phyloP scores from a whole-genome alignment of 2,329 filamentous ascomycete genomes.

The Furcasterigmium furcatum region DNA sequence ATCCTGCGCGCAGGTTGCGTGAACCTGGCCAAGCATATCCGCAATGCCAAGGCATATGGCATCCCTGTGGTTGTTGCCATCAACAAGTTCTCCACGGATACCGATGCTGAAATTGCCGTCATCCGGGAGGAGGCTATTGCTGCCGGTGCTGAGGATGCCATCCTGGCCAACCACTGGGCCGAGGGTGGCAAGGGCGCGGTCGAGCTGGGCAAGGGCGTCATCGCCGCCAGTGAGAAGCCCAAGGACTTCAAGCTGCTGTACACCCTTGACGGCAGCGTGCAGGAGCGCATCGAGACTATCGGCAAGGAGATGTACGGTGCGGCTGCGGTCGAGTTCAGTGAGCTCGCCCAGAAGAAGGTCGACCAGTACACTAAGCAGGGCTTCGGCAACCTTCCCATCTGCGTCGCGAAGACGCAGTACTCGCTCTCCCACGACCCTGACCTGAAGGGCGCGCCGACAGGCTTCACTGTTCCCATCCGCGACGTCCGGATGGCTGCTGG shows the following conservation, averaged over 20 bases:
- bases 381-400: conserved; percentile 90
- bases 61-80: conserved; percentile 95
- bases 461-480: conserved; percentile 90
- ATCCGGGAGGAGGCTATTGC: conserved; percentile 88
- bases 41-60: conserved; percentile 84
- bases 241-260: conserved; percentile 91
- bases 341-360: conserved; percentile 92
- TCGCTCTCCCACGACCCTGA: conserved; percentile 89
- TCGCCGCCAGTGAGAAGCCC: conserved; percentile 76
- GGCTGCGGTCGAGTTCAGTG: conserved; percentile 83
- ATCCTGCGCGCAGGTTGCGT: conserved; percentile 86
- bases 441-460: conserved; percentile 90
- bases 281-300: conserved; percentile 88
- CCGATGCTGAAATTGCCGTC: conserved; percentile 83
- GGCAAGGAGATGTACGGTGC: conserved; percentile 95
- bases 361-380: conserved; percentile 92
- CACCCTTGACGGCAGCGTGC: conserved; percentile 70
- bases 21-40: conserved; percentile 93
- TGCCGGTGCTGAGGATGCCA: conserved; percentile 90
- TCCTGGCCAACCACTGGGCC: conserved; percentile 94
- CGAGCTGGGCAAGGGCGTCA: conserved; percentile 82
- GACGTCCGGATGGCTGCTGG: conserved; percentile 94
- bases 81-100: conserved; percentile 95
- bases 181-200: conserved; percentile 89
- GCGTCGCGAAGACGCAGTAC: conserved; percentile 98